A percentile compares a stretch with the other conserved stretches of the same genome.
phyloP scores from a whole-genome alignment of 352 stramenopile species.

The Pythium aquatile region DNA sequence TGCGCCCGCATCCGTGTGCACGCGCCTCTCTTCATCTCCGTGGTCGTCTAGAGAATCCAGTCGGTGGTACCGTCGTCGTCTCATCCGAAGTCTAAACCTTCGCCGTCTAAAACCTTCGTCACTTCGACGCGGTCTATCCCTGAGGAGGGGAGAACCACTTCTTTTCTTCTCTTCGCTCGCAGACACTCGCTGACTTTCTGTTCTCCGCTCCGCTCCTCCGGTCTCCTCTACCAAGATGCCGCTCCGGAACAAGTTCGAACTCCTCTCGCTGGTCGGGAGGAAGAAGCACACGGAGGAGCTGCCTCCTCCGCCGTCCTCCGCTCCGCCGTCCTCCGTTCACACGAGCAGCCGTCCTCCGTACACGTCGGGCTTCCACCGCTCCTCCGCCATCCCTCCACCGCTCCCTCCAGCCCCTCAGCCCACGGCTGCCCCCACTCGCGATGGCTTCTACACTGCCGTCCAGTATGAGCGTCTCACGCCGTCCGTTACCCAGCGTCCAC shows the following conservation, averaged over 20 bases:
- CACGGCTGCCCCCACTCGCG: constrained; percentile 6
- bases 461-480: constrained; percentile 58
- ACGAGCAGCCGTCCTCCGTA: constrained; percentile 15
- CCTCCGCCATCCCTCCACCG: constrained; percentile 4
- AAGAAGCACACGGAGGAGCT: constrained; percentile 50
- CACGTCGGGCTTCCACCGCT: constrained; percentile 13
- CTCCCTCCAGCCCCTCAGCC: constrained; percentile 9
- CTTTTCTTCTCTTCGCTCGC: background rate
- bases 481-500: constrained; percentile 22
- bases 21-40: background rate
- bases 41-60: background rate
- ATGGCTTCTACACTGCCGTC: constrained; percentile 35
- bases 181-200: constrained; percentile 6
- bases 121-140: background rate
- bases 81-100: background rate
- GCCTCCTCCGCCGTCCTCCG: constrained; percentile 2
- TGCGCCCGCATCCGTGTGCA: background rate
- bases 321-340: constrained; percentile 15
- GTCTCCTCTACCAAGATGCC: constrained; percentile 15
- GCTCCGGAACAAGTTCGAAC: constrained; percentile 43
- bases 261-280: constrained; percentile 60
- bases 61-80: background rate
- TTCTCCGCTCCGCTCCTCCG: constrained; percentile 6
- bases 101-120: too few relatives aligned
- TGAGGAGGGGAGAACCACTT: background rate